Conservation (phyloP, 108 stramenopile genomes). For the Cyclotella cryptica region DNA sequence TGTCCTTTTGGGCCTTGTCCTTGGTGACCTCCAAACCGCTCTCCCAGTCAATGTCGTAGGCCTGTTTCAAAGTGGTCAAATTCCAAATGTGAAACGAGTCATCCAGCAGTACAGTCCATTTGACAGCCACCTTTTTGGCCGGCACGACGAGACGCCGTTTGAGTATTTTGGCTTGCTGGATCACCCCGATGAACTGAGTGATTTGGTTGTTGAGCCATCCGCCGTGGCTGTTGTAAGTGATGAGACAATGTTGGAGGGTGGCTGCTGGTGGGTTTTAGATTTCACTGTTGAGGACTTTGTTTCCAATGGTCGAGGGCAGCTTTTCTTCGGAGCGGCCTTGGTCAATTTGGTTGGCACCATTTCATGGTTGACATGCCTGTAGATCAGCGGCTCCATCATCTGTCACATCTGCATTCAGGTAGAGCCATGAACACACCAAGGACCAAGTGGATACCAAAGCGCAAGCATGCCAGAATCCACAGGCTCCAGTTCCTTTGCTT, state of each 20-base stretch:
- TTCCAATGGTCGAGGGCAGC: not conserved
- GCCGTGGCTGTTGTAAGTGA: constrained; percentile 45
- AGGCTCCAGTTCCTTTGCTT: not conserved
- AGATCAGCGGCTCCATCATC: not conserved
- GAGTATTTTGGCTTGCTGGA: constrained; percentile 40
- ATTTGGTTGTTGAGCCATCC: constrained; percentile 52
- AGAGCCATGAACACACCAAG: not conserved
- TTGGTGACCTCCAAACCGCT: constrained; percentile 1
- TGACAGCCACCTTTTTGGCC: constrained; percentile 40
- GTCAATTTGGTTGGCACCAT: not conserved
- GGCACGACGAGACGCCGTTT: constrained; percentile 45
- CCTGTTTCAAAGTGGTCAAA: constrained; percentile 32
- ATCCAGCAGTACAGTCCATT: constrained; percentile 52
- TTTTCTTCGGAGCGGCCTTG: not conserved
- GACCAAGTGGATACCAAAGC: constrained; percentile 3
- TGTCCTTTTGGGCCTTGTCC: not conserved
- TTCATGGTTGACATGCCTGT: not conserved
- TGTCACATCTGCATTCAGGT: not conserved
- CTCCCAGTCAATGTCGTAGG: constrained; percentile 46
- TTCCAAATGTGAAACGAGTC: constrained; percentile 39
- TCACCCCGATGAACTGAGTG: constrained; percentile 44
- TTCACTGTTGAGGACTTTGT: constrained; percentile 21
- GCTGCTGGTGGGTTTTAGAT: constrained; percentile 29
- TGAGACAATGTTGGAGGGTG: constrained; percentile 23
- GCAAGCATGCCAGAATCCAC: not conserved